Evolutionary conservation across 2,329 filamentous ascomycete species (phyloP).

Genomic region (Geosmithia flava): DNA sequence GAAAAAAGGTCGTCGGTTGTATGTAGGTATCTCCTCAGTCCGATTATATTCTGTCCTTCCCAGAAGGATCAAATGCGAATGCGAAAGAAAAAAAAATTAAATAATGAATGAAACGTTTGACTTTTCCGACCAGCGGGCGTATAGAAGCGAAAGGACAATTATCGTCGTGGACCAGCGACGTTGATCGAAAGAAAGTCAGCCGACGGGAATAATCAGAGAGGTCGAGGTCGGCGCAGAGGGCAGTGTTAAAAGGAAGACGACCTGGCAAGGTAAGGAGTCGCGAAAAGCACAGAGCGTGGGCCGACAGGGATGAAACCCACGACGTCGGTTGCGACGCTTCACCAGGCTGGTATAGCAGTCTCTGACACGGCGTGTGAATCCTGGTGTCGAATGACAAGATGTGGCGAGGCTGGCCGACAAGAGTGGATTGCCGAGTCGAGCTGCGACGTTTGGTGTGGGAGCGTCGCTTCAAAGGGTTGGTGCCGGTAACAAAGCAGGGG

Average conservation of each 20-base stretch:
- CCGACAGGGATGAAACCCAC: too few species aligned
- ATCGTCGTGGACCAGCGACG: slow-evolving; percentile 3
- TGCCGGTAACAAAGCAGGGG: neutral
- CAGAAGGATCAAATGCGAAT: neutral
- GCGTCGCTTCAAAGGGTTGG: neutral
- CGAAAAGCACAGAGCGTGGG: too few species aligned
- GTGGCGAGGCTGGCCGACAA: too few species aligned
- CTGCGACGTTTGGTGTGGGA: slow-evolving; percentile 4
- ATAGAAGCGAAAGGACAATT: slow-evolving; percentile 2
- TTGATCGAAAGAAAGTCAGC: neutral
- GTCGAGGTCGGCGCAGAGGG: too few species aligned
- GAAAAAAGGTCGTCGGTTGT: neutral
- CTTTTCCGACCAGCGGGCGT: too few species aligned
- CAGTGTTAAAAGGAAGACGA: neutral
- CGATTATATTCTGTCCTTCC: neutral
- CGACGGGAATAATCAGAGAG: neutral
- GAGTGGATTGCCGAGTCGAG: neutral
- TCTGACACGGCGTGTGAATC: too few species aligned
- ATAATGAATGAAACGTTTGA: neutral
- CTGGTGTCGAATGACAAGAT: too few species aligned
- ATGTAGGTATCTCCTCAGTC: neutral
- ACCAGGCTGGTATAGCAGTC: too few species aligned
- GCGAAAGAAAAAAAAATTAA: neutral
- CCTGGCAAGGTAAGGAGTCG: too few species aligned
- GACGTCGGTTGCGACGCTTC: too few species aligned